Evolutionary conservation across 2,329 filamentous ascomycete genomes (phyloP), one percentile per base, ranked within the genome.

Genomic region (Aspergillus sp.): DNA sequence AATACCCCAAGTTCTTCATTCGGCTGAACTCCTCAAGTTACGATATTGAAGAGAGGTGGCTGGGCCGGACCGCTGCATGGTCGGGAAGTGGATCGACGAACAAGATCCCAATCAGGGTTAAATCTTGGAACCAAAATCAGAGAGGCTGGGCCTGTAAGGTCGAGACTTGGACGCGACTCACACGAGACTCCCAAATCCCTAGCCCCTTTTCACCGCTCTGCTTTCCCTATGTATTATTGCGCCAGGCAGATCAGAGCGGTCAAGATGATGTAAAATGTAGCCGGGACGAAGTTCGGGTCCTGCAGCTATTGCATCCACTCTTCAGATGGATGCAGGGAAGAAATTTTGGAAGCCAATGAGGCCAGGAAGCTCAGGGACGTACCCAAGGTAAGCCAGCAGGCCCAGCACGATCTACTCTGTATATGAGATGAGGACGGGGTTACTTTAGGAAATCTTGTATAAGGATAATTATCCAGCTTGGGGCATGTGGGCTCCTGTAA

Each of bases 51-150:
- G 58, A 51, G 65, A 66, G 68, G 69, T 69, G 62, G 60, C 66
- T 65, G 71, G 71, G 65, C 68, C 71, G 71, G 71, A 72, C 71
- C 71, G 71, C 70, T 73, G 71, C 71, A 73, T 70, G 50, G 19
- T 46, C 64, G 67, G 67, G 59, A 71, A 72, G 70, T 72, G 71
- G 70, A 74, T 68, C 68, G 59, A 62, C 47, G 27, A 56, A 55
- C 47, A 47, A 53, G 33, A 50, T 57, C 35, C 24, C 52, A 50
- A 46, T 47, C 57, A 53, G 41, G 55, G 47, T 59, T 58, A 31
- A 58, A 45, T 43, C 31, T 35, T 43, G 17, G 23, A 23, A 37
- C 31, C 17, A 45, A 41, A 58, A 62, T 39, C 24, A 31, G 52
- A 62, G 64, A 57, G 60, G 61, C 59, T 64, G 63, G 62, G 57